These are phyloP conservation scores for Hypoxylon intermedium DNA, from an alignment of 495 filamentous ascomycete genomes.

Conservation along the genomic window DNA sequence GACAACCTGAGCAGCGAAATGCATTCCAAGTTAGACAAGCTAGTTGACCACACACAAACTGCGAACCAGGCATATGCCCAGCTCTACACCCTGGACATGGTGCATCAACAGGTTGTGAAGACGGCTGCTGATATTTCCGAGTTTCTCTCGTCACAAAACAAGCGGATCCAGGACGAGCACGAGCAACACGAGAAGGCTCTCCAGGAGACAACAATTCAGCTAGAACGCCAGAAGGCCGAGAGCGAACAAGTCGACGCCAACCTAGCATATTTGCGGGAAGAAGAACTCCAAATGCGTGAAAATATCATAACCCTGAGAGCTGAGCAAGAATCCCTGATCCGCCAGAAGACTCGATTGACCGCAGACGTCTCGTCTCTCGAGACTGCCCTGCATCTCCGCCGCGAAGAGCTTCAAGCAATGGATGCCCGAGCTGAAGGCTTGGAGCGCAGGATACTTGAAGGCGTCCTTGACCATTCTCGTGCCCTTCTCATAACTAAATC, in stretches of 20 bases:
- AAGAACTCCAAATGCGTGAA: constrained; percentile 52
- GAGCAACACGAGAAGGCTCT: constrained; percentile 81
- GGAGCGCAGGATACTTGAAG: constrained; percentile 90
- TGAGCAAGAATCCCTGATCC: constrained; percentile 74
- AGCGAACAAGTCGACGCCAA: constrained; percentile 79
- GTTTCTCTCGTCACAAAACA: constrained; percentile 82
- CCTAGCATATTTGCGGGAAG: constrained; percentile 66
- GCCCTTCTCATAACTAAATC: constrained; percentile 76
- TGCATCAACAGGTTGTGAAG: constrained; percentile 84
- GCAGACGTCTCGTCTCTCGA: constrained; percentile 88
- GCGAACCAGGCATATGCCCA: constrained; percentile 65
- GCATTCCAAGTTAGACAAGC: constrained; percentile 83
- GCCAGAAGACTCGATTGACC: constrained; percentile 76
- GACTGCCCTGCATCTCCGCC: constrained; percentile 83
- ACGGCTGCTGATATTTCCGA: constrained; percentile 87
- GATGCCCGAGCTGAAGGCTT: constrained; percentile 84
- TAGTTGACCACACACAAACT: constrained; percentile 70
- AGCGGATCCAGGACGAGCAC: constrained; percentile 77
- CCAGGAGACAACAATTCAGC: constrained; percentile 78
- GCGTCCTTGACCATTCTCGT: constrained; percentile 93
- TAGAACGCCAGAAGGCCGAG: constrained; percentile 80
- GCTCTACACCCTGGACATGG: constrained; percentile 81
- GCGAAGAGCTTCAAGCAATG: constrained; percentile 89
- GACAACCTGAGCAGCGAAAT: constrained; percentile 63
- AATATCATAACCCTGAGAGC: constrained; percentile 55